phyloP scores from a whole-genome alignment of 2,329 filamentous ascomycete genomes.

The Didymellaceae sp. region DNA sequence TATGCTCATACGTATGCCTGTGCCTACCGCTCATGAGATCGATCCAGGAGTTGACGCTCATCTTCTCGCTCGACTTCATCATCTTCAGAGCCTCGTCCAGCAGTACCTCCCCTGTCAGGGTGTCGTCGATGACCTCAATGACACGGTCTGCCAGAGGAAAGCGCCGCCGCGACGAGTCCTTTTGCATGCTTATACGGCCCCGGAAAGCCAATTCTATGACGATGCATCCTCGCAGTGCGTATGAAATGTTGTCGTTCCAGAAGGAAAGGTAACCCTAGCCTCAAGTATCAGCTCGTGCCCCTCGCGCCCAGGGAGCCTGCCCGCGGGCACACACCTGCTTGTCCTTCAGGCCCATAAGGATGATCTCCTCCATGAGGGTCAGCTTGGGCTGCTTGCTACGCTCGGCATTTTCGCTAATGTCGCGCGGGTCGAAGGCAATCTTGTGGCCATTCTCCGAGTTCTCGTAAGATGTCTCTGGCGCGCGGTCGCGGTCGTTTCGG shows the following conservation, averaged over 20 bases:
- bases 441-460: slow-evolving; percentile 94
- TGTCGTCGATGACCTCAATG: slow-evolving; percentile 97
- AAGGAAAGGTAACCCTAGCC: slow-evolving; percentile 93
- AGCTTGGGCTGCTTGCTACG: slow-evolving; percentile 97
- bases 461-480: slow-evolving; percentile 83
- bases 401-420: slow-evolving; percentile 96
- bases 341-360: slow-evolving; percentile 94
- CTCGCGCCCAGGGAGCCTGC: slow-evolving; percentile 9
- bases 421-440: slow-evolving; percentile 95
- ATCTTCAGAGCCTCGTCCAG: slow-evolving; percentile 98
- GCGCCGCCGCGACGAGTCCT: slow-evolving; percentile 87
- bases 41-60: slow-evolving; percentile 99
- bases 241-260: slow-evolving; percentile 99
- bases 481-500: slow-evolving; percentile 64
- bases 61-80: slow-evolving; percentile 99
- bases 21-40: slow-evolving; percentile 93
- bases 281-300: slow-evolving; percentile 26
- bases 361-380: slow-evolving; percentile 97
- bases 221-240: slow-evolving; percentile 95
- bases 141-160: slow-evolving; percentile 91
- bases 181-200: slow-evolving; percentile 97
- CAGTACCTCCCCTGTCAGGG: slow-evolving; percentile 93
- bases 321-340: slow-evolving; percentile 76
- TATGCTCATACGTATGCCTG: background rate
- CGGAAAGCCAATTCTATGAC: slow-evolving; percentile 97